Evolutionary conservation across 2,329 filamentous ascomycete genomes (phyloP).

Genomic region (Trichoderma sp.): DNA sequence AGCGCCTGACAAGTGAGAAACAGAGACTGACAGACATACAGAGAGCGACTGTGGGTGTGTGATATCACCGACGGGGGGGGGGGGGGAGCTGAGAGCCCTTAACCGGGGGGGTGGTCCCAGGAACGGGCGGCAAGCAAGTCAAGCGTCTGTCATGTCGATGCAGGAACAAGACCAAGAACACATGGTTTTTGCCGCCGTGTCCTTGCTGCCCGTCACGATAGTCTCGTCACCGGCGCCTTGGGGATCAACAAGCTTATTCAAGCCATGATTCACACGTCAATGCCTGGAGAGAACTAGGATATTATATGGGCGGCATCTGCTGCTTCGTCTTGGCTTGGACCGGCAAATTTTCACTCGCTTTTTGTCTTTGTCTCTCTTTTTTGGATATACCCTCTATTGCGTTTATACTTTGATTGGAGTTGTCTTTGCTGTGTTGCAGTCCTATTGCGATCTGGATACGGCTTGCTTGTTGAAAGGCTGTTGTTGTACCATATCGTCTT

Average conservation of each 20-base stretch:
- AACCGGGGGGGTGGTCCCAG: not conserved
- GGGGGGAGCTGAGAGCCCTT: conserved; percentile 16
- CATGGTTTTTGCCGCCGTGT: conserved; percentile 17
- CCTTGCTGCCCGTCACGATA: conserved; percentile 12
- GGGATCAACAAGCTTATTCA: conserved; percentile 6
- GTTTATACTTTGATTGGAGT: not conserved
- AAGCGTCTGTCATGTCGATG: not conserved
- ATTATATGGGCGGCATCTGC: conserved; percentile 10
- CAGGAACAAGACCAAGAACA: not conserved
- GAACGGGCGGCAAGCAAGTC: conserved; percentile 17
- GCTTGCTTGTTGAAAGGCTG: not conserved
- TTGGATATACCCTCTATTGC: not conserved
- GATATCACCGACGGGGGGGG: not conserved
- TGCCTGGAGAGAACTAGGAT: not conserved
- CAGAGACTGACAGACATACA: not conserved
- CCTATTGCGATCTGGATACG: conserved; percentile 4
- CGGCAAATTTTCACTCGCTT: not conserved
- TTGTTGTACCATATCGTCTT: not conserved
- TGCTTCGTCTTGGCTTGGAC: conserved; percentile 2
- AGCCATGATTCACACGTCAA: not conserved
- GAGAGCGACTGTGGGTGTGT: conserved; percentile 2
- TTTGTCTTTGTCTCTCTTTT: not conserved
- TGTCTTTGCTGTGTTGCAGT: not conserved
- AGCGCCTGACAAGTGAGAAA: not conserved
- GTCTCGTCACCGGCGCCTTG: conserved; percentile 25